A percentile compares a stretch with the other conserved stretches of the same genome.
These are phyloP conservation scores for Carex pumila DNA, from an alignment of 176 grass and related monocot species.

Conservation along the genomic window DNA sequence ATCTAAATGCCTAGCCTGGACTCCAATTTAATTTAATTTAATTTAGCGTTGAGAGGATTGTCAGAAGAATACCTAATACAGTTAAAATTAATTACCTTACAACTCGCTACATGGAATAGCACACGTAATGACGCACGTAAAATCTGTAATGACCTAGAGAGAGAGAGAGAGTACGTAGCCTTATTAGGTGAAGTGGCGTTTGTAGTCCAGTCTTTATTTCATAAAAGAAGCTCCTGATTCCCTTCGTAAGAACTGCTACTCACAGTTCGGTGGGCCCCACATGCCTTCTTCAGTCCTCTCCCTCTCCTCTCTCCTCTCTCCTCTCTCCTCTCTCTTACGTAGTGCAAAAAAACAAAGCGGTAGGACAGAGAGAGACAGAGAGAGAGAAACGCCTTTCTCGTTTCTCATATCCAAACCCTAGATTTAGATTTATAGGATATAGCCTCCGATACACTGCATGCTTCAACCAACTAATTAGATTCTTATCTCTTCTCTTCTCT, in stretches of 20 bases:
- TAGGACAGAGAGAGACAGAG: not conserved
- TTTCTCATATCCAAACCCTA: constrained; percentile 24
- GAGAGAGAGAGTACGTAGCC: not conserved
- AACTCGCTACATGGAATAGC: not conserved
- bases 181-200: not conserved
- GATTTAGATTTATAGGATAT: constrained; percentile 24
- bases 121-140: not conserved
- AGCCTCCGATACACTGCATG: constrained; percentile 5
- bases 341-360: not conserved
- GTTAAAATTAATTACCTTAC: not conserved
- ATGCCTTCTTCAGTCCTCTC: not conserved
- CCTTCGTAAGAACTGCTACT: constrained; percentile 26
- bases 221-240: constrained; percentile 31
- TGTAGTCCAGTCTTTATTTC: constrained; percentile 21
- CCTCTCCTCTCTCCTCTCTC: not conserved
- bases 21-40: not conserved
- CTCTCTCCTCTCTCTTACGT: constrained; percentile 11
- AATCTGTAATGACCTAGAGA: not conserved
- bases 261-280: constrained; percentile 9
- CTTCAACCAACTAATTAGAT: constrained; percentile 26
- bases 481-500: not conserved
- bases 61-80: not conserved
- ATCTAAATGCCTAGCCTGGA: not conserved
- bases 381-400: constrained; percentile 14
- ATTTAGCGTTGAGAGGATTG: not conserved